Evolutionary conservation across 2,329 filamentous ascomycete species (phyloP), one percentile per base, ranked within the genome.

Genomic region (Aspergillus pseudoterreus): DNA sequence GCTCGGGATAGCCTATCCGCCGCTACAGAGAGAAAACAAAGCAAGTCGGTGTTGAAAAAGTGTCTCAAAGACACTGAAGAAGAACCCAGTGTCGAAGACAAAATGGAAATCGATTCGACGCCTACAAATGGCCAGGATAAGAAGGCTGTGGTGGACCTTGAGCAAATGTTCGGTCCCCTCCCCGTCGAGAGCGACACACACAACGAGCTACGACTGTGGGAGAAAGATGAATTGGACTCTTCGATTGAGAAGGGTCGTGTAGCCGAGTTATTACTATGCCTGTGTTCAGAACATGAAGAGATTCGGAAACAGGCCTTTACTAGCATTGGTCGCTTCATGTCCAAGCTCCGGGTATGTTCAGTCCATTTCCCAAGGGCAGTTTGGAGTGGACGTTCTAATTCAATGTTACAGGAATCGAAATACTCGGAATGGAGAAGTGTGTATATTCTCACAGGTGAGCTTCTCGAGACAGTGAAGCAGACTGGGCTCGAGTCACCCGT

Each of bases 211-310:
- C 73, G 75, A 52, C 75, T 75, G 63, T 96, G 90, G 90, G 78
- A 82, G 39, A 80, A 83, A 56, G 92, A 95, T 64, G 86, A 89
- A 30, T 75, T 89, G 0, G 87, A 92, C 41, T 85, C 92, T 62
- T 82, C 90, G 1, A 76, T 95, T 8, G 89, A 94, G 61, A 88
- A 94, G 57, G 88, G 87, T 6, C 81, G 88, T 61, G 78, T 89
- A 19, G 78, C 81, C 12, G 80, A 83, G 2, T 74, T 97, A 27
- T 78, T 95, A 43, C 77, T 86, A 32, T 87, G 92, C 60, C 78
- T 96, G 10, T 86, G 83, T 49, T 95, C 91, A 0, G 74, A 84
- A 43, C 84, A 94, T 62, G 75, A 78, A 33, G 86, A 88, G 66
- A 87, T 96, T 57, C 83, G 92, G 45, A 84, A 86, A 54, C 90